Evolutionary conservation across 169 alveolate genomes (phyloP), one percentile per base, ranked within the genome.

Genomic region (Plasmodium relictum): DNA sequence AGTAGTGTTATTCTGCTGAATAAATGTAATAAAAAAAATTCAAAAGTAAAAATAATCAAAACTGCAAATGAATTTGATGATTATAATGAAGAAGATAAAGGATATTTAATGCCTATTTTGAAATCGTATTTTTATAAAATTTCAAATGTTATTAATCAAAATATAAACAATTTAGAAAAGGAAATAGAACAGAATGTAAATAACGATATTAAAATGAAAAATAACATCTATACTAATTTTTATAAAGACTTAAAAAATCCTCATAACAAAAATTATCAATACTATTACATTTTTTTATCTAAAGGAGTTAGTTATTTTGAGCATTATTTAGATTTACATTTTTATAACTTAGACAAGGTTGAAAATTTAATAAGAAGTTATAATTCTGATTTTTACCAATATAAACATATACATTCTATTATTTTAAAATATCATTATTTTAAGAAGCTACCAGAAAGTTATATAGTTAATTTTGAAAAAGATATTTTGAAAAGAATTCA

Each of bases 281-380:
- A 62, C 68, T 80, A 80, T 52, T 80, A 68, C 31, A 68, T 80
- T 18, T 80, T 52, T 80, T 58, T 80, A 24, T 69, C 90, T 5
- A 68, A 80, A 12, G 90, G 72, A 58, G 24, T 52, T 22, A 80
- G 16, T 12, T 80, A 65, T 31, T 80, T 62, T 48, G 90, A 80
- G 52, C 90, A 80, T 12, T 80, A 80, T 80, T 58, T 80, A 68
- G 90, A 80, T 61, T 72, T 80, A 69, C 90, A 80, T 80, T 80
- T 80, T 45, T 66, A 41, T 45, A 80, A 80, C 39, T 7, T 80
- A 31, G 65, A 69, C 37, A 68, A 80, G 24, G 73, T 80, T 7
- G 83, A 80, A 26, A 18, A 68, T n/a, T 54, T 80, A 61, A 31
- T 68, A 66, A 80, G 48, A 69, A 50, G 45, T 18, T 70, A 41